Conservation (phyloP, 192 early-diverging fungal genomes). For the Umbelopsis isabellina region DNA sequence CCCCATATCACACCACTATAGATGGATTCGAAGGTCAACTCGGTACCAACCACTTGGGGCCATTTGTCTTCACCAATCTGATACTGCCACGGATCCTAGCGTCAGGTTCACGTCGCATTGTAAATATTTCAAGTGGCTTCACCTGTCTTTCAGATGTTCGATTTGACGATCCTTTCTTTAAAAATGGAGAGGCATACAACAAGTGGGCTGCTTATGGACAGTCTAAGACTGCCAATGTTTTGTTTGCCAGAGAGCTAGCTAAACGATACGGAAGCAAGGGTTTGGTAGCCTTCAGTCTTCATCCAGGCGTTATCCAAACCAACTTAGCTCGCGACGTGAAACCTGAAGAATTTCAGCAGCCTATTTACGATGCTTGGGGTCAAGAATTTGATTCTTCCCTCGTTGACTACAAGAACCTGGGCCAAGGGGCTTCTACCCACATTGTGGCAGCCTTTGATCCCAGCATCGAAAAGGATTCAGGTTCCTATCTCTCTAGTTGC, state of each 20-base stretch:
- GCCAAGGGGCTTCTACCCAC: not conserved
- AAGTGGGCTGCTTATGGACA: constrained; percentile 25
- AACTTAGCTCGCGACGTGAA: not conserved
- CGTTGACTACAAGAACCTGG: constrained; percentile 7
- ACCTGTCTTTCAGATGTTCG: not conserved
- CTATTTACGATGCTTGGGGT: not conserved
- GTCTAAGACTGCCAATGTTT: constrained; percentile 56
- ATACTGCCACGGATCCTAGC: constrained; percentile 37
- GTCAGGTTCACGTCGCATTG: constrained; percentile 36
- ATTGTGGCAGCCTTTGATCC: not conserved
- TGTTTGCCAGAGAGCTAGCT: constrained; percentile 42
- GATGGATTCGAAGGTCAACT: constrained; percentile 73
- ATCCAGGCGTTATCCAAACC: constrained; percentile 12
- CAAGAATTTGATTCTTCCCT: not conserved
- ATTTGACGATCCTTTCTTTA: constrained; percentile 16
- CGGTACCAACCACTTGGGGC: constrained; percentile 68
- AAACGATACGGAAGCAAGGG: constrained; percentile 13
- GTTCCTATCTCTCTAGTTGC: not conserved
- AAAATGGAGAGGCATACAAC: constrained; percentile 13
- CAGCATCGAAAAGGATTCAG: not conserved
- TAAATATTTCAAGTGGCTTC: constrained; percentile 38
- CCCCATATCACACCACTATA: constrained; percentile 50
- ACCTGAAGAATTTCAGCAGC: not conserved
- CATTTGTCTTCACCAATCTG: constrained; percentile 43
- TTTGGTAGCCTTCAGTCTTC: constrained; percentile 12